Evolutionary conservation across 2,329 filamentous ascomycete genomes (phyloP).

Genomic region (Magnaporthiopsis incrustans): DNA sequence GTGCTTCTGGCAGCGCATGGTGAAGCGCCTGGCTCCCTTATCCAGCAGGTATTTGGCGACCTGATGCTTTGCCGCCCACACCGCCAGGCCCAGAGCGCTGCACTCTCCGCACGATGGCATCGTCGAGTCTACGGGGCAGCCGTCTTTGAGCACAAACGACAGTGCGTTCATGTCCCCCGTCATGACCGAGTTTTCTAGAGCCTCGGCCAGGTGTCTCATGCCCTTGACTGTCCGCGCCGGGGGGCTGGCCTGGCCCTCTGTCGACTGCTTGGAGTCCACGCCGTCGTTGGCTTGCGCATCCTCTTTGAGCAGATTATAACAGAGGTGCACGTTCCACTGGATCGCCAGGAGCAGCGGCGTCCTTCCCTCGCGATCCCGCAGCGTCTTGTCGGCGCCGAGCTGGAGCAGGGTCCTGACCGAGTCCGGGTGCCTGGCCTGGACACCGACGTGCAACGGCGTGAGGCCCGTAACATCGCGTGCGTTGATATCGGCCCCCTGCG

Average conservation of each 20-base stretch:
- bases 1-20: background rate
- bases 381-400: background rate
- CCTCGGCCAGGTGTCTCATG: background rate
- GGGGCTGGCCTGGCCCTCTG: background rate
- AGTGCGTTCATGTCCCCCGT: background rate
- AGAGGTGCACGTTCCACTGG: background rate
- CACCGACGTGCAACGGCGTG: slow-evolving; percentile 5
- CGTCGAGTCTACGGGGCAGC: background rate
- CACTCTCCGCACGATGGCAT: slow-evolving; percentile 5
- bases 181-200: slow-evolving; percentile 3
- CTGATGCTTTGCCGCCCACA: background rate
- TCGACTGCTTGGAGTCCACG: background rate
- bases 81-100: slow-evolving; percentile 2
- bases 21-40: slow-evolving; percentile 7
- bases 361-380: background rate
- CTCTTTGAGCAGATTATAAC: background rate
- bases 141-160: background rate
- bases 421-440: background rate
- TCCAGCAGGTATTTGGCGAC: slow-evolving; percentile 7
- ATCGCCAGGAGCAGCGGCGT: slow-evolving; percentile 4
- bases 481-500: slow-evolving; percentile 11
- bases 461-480: background rate
- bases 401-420: background rate
- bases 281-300: background rate
- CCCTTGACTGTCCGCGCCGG: background rate